These are phyloP conservation scores for Oehlia diaphana DNA, from an alignment of 192 early-diverging fungal genomes.

Conservation along the genomic window DNA sequence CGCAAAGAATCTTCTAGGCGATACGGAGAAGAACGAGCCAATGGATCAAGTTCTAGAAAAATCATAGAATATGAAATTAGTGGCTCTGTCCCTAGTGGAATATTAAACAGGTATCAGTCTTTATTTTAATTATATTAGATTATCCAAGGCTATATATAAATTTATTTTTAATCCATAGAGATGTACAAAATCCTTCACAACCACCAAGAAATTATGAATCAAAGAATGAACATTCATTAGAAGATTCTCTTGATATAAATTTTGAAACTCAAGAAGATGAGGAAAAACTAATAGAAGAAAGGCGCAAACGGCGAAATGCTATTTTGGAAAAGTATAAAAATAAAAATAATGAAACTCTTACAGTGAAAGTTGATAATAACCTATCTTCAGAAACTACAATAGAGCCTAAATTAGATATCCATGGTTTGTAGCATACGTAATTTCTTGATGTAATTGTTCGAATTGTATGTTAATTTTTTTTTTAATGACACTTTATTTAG, in stretches of 20 bases:
- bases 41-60: conserved; percentile 25
- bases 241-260: conserved; percentile 37
- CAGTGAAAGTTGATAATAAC: conserved; percentile 21
- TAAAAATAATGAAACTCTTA: conserved; percentile 36
- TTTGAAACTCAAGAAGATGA: conserved; percentile 71
- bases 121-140: background rate
- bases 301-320: conserved; percentile 71
- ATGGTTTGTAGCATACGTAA: conserved; percentile 2
- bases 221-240: conserved; percentile 20
- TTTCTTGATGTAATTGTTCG: background rate
- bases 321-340: conserved; percentile 73
- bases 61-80: conserved; percentile 39
- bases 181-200: conserved; percentile 28
- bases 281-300: conserved; percentile 80
- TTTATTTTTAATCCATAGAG: conserved; percentile 24
- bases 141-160: background rate
- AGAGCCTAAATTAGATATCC: conserved; percentile 7
- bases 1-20: conserved; percentile 30
- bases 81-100: background rate
- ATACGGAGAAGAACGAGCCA: conserved; percentile 28
- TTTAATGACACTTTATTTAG: conserved; percentile 36
- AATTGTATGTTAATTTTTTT: conserved; percentile 6
- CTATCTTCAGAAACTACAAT: conserved; percentile 27
- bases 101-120: background rate
- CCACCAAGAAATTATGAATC: conserved; percentile 27